Conservation (phyloP, 2,329 filamentous ascomycete genomes). For the Orbilia quercus region DNA sequence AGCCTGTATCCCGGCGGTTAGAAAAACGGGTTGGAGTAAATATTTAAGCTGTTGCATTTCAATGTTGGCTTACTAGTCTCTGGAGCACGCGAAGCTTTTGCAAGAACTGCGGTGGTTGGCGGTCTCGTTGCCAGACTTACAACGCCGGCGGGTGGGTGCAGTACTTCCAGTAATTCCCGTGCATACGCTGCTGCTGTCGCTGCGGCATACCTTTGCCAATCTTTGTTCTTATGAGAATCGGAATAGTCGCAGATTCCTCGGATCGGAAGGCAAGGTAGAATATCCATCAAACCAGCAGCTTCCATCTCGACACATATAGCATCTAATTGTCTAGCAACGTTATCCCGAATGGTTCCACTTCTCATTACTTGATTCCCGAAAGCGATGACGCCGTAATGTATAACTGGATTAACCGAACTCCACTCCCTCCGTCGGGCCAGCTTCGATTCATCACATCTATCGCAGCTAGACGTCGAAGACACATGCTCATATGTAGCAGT, state of each 20-base stretch:
- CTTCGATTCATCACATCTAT: constrained; percentile 25
- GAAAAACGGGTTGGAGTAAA: no score
- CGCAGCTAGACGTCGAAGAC: constrained; percentile 1
- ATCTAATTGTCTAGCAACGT: constrained; percentile 30
- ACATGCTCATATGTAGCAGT: constrained; percentile 30
- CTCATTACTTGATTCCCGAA: constrained; percentile 45
- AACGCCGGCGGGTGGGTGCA: constrained; percentile 13
- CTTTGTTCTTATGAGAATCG: constrained; percentile 51
- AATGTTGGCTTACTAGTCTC: not conserved
- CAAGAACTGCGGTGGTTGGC: no score
- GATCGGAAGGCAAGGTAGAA: constrained; percentile 41
- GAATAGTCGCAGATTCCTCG: constrained; percentile 49
- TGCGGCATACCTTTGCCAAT: constrained; percentile 43
- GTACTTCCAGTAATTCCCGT: constrained; percentile 30
- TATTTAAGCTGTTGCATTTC: no score
- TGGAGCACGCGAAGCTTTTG: no score
- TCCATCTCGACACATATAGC: constrained; percentile 54
- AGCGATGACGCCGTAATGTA: constrained; percentile 44
- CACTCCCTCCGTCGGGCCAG: constrained; percentile 3
- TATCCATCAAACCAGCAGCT: constrained; percentile 43
- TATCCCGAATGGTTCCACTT: constrained; percentile 32
- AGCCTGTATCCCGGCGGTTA: constrained; percentile 63
- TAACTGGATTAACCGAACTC: not conserved
- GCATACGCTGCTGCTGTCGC: constrained; percentile 38
- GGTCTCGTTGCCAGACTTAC: no score